Conservation (phyloP, 805 yeast species). For the Lachancea cidri region DNA sequence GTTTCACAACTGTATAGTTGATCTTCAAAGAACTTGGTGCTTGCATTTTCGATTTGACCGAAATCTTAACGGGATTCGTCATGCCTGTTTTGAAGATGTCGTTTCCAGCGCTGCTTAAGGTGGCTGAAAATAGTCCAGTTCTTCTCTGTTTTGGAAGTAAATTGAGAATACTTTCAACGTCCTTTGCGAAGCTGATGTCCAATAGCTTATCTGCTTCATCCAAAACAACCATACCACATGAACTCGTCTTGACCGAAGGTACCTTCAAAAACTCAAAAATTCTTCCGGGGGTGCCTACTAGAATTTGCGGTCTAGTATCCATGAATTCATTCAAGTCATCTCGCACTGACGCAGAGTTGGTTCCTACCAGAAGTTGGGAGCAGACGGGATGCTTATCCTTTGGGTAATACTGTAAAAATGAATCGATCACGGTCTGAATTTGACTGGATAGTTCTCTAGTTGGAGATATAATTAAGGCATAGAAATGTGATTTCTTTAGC, state of each 20-base stretch:
- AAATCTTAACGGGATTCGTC: constrained; percentile 85
- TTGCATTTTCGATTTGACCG: constrained; percentile 55
- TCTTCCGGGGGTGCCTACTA: constrained; percentile 93
- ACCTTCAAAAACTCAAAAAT: constrained; percentile 61
- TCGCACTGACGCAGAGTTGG: constrained; percentile 52
- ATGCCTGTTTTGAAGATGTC: constrained; percentile 82
- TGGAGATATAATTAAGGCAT: constrained; percentile 64
- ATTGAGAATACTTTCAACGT: constrained; percentile 61
- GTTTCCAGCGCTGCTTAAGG: constrained; percentile 76
- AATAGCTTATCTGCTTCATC: constrained; percentile 93
- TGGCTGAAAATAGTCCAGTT: constrained; percentile 92
- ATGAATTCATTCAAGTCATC: constrained; percentile 65
- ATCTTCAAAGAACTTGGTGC: constrained; percentile 63
- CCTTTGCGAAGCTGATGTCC: constrained; percentile 68
- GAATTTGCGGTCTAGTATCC: constrained; percentile 56
- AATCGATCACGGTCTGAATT: constrained; percentile 60
- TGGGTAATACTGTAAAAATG: constrained; percentile 54
- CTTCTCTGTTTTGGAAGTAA: constrained; percentile 85
- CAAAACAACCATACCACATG: constrained; percentile 68
- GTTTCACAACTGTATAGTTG: constrained; percentile 52
- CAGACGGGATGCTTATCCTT: constrained; percentile 38
- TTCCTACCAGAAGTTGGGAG: constrained; percentile 54
- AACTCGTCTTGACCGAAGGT: constrained; percentile 53
- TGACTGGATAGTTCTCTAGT: constrained; percentile 68
- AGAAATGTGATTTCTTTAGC: constrained; percentile 58